Percentiles rank a stretch among this genome's conserved stretches.
These are phyloP conservation scores for Leccinum barrowsii DNA, from an alignment of 768 basidiomycete genomes.

Conservation along the genomic window DNA sequence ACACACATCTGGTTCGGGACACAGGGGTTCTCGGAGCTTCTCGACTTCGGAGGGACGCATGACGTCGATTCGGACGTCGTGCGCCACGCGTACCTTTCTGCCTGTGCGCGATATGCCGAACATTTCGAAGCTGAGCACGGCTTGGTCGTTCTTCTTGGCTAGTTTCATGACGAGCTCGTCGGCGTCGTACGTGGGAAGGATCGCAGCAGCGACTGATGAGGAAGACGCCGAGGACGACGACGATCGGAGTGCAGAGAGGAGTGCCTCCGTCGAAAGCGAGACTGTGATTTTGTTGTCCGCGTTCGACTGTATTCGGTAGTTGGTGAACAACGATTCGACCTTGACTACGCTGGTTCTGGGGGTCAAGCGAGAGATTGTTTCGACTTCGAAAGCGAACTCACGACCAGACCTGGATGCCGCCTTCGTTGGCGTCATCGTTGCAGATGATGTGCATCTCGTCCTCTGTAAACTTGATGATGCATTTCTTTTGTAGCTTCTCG, in stretches of 20 bases:
- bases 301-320: constrained; percentile 86
- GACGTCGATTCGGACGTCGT: constrained; percentile 82
- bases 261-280: constrained; percentile 66
- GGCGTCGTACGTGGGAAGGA: constrained; percentile 40
- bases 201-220: constrained; percentile 28
- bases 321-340: constrained; percentile 62
- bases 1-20: constrained; percentile 81
- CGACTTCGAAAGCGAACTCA: constrained; percentile 37
- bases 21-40: constrained; percentile 72
- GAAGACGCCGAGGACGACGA: constrained; percentile 48
- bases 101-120: constrained; percentile 61
- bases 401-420: constrained; percentile 88
- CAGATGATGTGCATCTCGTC: constrained; percentile 80
- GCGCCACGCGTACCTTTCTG: constrained; percentile 59
- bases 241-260: constrained; percentile 71
- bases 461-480: constrained; percentile 76
- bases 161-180: constrained; percentile 79
- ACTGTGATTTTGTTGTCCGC: constrained; percentile 78
- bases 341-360: constrained; percentile 51
- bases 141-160: constrained; percentile 80
- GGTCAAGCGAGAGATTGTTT: constrained; percentile 6
- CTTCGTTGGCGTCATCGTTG: constrained; percentile 73
- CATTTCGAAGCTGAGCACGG: constrained; percentile 76
- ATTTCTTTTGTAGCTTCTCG: constrained; percentile 82
- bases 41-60: constrained; percentile 72